Conservation (phyloP, 495 filamentous ascomycete species). For the Pyrenula massariospora region DNA sequence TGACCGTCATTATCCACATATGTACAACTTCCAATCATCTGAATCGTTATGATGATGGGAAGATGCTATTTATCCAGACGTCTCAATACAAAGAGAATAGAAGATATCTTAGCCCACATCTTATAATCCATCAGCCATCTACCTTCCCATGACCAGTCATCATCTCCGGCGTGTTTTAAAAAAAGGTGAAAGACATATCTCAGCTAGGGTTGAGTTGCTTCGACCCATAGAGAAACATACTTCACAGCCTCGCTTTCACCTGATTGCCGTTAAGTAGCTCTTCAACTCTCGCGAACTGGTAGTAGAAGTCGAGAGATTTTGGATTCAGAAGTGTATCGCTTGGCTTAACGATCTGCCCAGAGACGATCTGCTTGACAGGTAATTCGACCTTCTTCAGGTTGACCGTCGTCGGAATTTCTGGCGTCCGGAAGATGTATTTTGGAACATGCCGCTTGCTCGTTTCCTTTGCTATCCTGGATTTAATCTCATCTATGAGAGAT, state of each 20-base stretch:
- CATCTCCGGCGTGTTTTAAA: no score
- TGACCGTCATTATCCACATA: no score
- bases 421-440: constrained; percentile 65
- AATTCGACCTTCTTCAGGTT: constrained; percentile 81
- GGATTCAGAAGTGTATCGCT: constrained; percentile 70
- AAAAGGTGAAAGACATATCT: no score
- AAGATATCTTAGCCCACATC: no score
- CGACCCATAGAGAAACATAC: no score
- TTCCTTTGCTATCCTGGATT: constrained; percentile 47
- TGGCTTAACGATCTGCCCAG: constrained; percentile 59
- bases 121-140: no score
- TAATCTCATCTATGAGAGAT: constrained; percentile 47
- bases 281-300: constrained; percentile 70
- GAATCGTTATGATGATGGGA: no score
- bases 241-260: constrained; percentile 33
- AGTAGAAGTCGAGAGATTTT: constrained; percentile 62
- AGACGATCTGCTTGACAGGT: constrained; percentile 76
- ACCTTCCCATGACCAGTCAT: no score
- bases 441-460: constrained; percentile 66
- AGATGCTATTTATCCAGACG: no score
- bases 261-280: constrained; percentile 27
- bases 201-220: no score
- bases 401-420: constrained; percentile 73
- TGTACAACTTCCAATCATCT: no score
- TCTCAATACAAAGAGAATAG: no score